Evolutionary conservation across 108 stramenopile species (phyloP), one percentile per base, ranked within the genome.

Genomic region (Cyclotella baltica): DNA sequence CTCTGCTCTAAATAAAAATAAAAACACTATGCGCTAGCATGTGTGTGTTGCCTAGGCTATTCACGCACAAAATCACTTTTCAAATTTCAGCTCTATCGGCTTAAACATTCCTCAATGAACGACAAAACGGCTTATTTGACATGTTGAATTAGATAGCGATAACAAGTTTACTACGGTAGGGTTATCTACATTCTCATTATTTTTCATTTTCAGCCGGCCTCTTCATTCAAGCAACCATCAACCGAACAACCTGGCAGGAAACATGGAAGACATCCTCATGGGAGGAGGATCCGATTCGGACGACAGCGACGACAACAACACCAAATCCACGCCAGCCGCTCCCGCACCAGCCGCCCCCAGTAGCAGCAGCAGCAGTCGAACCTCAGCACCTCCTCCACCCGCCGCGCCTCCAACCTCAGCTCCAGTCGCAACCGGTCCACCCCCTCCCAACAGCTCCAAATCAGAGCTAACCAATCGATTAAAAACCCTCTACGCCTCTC

Each of bases 381-480:
- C 65, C 43, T 11, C 4, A 3, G 35, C 64, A 6, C n/a, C 15
- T 23, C 19, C 43, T 1, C 1, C 38, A 25, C 22, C 29, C 15
- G 8, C 43, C 30, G 23, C 62, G 10, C 4, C 29, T 2, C 0
- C 46, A 9, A 36, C 66, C 62, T 20, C 62, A 36, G 53, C 46
- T 22, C 5, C 50, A 22, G 52, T 20, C 2, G 38, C 34, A 27
- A 38, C 29, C 31, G 20, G 2, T n/a, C n/a, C n/a, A n/a, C n/a
- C n/a, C n/a, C n/a, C n/a, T n/a, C n/a, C n/a, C 29, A 69, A 4
- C 20, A 35, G 36, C 11, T 78, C 77, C 36, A 81, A 81, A 40
- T 81, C 80, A 23, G 80, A 69, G 28, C 43, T 81, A 38, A 74
- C 80, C 47, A 81, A 74, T 64, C 80, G 80, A 51, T 64, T 81